phyloP scores from a whole-genome alignment of 2,329 filamentous ascomycete species.

The Cytospora piceae region DNA sequence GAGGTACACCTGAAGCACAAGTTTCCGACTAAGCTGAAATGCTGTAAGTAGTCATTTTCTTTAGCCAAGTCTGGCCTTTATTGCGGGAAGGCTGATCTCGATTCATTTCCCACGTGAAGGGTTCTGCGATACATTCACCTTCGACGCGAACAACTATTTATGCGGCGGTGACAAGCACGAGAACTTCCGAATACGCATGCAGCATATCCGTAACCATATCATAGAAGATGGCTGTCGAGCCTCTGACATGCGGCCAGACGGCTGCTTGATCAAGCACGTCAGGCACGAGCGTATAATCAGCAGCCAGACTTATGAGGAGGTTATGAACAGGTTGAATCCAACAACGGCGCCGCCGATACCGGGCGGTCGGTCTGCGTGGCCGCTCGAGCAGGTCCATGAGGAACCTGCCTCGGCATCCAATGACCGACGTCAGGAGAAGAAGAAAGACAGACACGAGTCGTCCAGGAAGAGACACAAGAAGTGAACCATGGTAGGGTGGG shows the following conservation, averaged over 20 bases:
- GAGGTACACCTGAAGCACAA: conserved; percentile 41
- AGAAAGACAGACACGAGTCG: neutral
- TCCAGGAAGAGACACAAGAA: neutral
- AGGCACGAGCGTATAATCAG: conserved; percentile 36
- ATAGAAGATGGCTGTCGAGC: conserved; percentile 33
- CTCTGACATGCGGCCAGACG: conserved; percentile 44
- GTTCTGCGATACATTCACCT: conserved; percentile 50
- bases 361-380: neutral
- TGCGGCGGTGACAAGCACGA: conserved; percentile 20
- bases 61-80: too few relatives aligned
- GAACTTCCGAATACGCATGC: conserved; percentile 49
- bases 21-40: conserved; percentile 39
- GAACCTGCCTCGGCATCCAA: conserved; percentile 7
- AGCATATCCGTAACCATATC: conserved; percentile 54
- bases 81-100: conserved; percentile 15
- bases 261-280: conserved; percentile 46
- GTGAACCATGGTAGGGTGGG: neutral
- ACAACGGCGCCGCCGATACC: neutral
- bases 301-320: neutral
- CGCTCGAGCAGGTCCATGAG: conserved; percentile 11
- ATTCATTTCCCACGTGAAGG: conserved; percentile 10
- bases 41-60: conserved; percentile 22
- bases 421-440: neutral
- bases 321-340: neutral
- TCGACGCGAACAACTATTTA: conserved; percentile 33